A percentile compares a stretch with the other conserved stretches of the same genome.
Conservation (phyloP, 345 rosid species). For the Syzygium jambos region DNA sequence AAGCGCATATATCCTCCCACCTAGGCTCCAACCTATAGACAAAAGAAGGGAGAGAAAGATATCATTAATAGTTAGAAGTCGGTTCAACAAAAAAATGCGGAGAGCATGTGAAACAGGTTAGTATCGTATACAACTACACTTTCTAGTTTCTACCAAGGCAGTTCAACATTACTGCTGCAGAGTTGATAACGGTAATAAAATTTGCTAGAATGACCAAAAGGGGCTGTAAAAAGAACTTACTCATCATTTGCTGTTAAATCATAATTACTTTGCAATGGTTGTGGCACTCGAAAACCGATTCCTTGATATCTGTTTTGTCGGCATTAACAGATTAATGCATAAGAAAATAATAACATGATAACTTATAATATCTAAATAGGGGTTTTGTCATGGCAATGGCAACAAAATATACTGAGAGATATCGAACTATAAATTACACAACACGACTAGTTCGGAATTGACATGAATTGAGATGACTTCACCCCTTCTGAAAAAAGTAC, state of each 20-base stretch:
- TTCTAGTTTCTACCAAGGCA: not conserved
- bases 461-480: not conserved
- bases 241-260: slow-evolving; percentile 36
- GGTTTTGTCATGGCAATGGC: not conserved
- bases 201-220: not conserved
- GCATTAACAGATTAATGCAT: not conserved
- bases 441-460: not conserved
- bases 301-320: slow-evolving; percentile 66
- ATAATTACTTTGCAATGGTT: slow-evolving; percentile 47
- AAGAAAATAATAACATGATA: not conserved
- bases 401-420: not conserved
- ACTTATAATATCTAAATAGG: not conserved
- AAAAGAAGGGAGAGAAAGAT: not conserved
- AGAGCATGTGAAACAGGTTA: not conserved
- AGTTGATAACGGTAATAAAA: not conserved
- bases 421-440: not conserved
- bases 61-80: not conserved
- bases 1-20: slow-evolving; percentile 83
- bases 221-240: slow-evolving; percentile 26
- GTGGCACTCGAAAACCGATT: slow-evolving; percentile 84
- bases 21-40: slow-evolving; percentile 41
- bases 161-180: not conserved
- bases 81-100: not conserved
- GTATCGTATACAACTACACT: not conserved
- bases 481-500: not conserved